Evolutionary conservation across 306 rosid genomes (phyloP).

Genomic region (Glycine latifolia): DNA sequence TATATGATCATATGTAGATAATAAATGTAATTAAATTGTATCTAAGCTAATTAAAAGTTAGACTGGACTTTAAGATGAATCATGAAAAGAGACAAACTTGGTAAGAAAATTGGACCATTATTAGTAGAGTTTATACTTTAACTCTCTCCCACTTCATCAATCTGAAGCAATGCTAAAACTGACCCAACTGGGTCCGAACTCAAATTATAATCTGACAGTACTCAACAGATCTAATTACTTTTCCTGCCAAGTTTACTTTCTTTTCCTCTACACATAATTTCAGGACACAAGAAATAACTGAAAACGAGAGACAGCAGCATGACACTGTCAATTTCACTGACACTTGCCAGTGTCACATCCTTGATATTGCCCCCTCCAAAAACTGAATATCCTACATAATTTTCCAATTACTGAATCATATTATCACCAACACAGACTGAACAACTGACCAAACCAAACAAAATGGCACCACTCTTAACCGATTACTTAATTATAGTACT

Average conservation of each 20-base stretch:
- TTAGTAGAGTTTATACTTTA: neutral
- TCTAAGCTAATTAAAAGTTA: too few relatives aligned
- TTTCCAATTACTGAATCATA: conserved; percentile 20
- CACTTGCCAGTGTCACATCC: conserved; percentile 44
- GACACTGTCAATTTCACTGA: conserved; percentile 48
- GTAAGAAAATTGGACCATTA: neutral
- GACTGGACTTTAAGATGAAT: neutral
- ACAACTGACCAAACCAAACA: neutral
- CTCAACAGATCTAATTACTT: conserved; percentile 32
- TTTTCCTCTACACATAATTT: too few relatives aligned
- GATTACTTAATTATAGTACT: conserved; percentile 17
- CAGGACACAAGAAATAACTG: conserved; percentile 37
- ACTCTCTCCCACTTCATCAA: neutral
- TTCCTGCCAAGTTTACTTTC: conserved; percentile 25
- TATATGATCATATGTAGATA: too few relatives aligned
- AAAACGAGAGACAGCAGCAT: conserved; percentile 20
- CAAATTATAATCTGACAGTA: conserved; percentile 53
- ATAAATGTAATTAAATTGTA: too few relatives aligned
- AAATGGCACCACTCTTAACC: neutral
- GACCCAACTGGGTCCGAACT: conserved; percentile 54
- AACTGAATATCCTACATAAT: conserved; percentile 34
- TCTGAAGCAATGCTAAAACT: conserved; percentile 33
- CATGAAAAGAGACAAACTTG: conserved; percentile 1
- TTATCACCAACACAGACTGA: neutral
- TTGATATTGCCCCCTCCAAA: conserved; percentile 32